Evolutionary conservation across 805 yeast genomes (phyloP), one percentile per base, ranked within the genome.

Genomic region (Ogataea kodamae): DNA sequence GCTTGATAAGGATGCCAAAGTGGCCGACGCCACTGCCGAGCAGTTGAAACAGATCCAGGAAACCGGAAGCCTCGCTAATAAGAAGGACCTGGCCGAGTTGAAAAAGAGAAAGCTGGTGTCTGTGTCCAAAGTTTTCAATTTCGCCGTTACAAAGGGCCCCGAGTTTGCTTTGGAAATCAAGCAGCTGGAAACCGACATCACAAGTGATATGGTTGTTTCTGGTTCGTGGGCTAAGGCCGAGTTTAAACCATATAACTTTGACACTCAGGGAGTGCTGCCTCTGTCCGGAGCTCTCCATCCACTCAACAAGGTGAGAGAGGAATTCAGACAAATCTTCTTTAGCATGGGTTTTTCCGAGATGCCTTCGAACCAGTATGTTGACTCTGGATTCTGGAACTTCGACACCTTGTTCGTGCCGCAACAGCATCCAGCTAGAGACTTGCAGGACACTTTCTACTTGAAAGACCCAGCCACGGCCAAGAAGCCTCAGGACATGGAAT

Each of bases 371-470:
- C 96, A 90, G 63, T 92, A 89, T 60, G 99, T 92, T 33, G 99
- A 92, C 59, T 76, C 92, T 11, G 97, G 97, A 4, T 92, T 92
- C 78, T 92, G 99, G 99, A 92, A 92, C 66, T 92, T 92, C 57
- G 99, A 92, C 62, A 78, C 98, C 3, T 73, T 92, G 54, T 92
- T 68, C 54, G 99, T 92, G 35, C 99, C 99, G 37, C 99, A 92
- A 68, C 97, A 92, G 68, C 99, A 92, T 68, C 98, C 99, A 11
- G 99, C 99, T 30, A 81, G 99, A 70, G 99, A 92, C 61, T 73
- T 92, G 61, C 99, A 92, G 66, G 99, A 92, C 67, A 92, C 99
- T 40, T 92, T 92, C 70, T 92, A 92, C 67, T 72, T 92, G 65
- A 90, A 89, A 60, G 97, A 92, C 58, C 99, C 99, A 20, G 70